Percentiles rank a stretch among this genome's conserved stretches.
Conservation (phyloP, 2,329 filamentous ascomycete species). For the Orbilia quercus region DNA sequence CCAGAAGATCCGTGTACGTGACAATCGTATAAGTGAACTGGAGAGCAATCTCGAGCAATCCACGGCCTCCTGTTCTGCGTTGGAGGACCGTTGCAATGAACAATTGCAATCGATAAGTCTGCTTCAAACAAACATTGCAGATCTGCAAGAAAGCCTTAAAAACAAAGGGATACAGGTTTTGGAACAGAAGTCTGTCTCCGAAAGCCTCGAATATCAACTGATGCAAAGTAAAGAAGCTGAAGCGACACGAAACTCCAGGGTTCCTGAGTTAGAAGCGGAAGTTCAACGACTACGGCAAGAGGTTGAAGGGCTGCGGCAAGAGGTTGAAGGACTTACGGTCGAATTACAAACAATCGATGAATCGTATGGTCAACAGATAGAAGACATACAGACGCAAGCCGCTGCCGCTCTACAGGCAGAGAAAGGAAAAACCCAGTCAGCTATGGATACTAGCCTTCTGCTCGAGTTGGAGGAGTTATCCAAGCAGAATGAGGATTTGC, state of each 20-base stretch:
- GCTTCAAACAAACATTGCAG: slow-evolving; percentile 54
- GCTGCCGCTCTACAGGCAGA: slow-evolving; percentile 63
- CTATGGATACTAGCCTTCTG: slow-evolving; percentile 58
- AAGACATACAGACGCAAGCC: slow-evolving; percentile 55
- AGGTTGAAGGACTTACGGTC: slow-evolving; percentile 24
- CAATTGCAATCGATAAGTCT: slow-evolving; percentile 16
- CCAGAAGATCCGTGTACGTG: slow-evolving; percentile 12
- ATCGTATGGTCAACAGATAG: slow-evolving; percentile 35
- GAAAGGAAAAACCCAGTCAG: slow-evolving; percentile 58
- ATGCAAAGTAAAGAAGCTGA: slow-evolving; percentile 19
- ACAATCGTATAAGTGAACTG: slow-evolving; percentile 14
- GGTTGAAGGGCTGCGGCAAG: slow-evolving; percentile 22
- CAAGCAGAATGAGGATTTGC: slow-evolving; percentile 59
- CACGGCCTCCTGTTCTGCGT: not conserved
- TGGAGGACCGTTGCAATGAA: slow-evolving; percentile 1
- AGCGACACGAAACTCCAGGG: slow-evolving; percentile 2
- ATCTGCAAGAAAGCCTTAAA: slow-evolving; percentile 58
- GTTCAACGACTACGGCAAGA: slow-evolving; percentile 51
- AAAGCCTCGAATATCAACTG: slow-evolving; percentile 24
- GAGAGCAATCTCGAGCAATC: slow-evolving; percentile 14
- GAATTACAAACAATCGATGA: slow-evolving; percentile 33
- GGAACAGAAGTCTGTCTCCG: slow-evolving; percentile 1
- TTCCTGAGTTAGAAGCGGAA: slow-evolving; percentile 61
- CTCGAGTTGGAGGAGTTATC: slow-evolving; percentile 64
- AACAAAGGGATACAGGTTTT: slow-evolving; percentile 57